Percentiles rank a stretch among this genome's conserved stretches.
Evolutionary conservation across 305 asterid genomes (phyloP).

Genomic region (Solanum chacoense): DNA sequence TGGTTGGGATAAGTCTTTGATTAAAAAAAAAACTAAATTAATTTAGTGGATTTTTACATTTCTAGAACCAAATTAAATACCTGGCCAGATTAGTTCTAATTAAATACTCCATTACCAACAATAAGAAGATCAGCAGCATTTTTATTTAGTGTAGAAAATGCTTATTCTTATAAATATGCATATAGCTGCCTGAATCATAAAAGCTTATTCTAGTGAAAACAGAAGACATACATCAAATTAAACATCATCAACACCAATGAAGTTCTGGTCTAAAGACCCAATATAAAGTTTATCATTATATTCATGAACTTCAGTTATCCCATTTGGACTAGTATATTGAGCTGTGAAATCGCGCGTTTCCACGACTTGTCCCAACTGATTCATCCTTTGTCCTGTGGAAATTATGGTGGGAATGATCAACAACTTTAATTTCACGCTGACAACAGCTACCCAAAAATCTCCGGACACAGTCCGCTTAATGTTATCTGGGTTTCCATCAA

Average conservation of each 20-base stretch:
- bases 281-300: not conserved
- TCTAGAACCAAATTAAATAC: too few species aligned
- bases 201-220: not conserved
- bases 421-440: not conserved
- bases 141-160: not conserved
- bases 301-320: not conserved
- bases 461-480: not conserved
- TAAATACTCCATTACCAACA: not conserved
- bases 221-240: not conserved
- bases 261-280: not conserved
- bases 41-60: too few species aligned
- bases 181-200: too few species aligned
- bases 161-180: too few species aligned
- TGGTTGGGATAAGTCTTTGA: not conserved
- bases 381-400: not conserved
- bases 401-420: not conserved
- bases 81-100: too few species aligned
- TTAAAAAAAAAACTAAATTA: not conserved
- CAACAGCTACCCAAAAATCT: constrained; percentile 3
- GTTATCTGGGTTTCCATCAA: constrained; percentile 4
- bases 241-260: not conserved
- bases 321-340: not conserved
- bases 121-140: not conserved
- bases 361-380: not conserved
- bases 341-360: not conserved